Conservation (phyloP, 345 rosid genomes). For the Citrus australasica region DNA sequence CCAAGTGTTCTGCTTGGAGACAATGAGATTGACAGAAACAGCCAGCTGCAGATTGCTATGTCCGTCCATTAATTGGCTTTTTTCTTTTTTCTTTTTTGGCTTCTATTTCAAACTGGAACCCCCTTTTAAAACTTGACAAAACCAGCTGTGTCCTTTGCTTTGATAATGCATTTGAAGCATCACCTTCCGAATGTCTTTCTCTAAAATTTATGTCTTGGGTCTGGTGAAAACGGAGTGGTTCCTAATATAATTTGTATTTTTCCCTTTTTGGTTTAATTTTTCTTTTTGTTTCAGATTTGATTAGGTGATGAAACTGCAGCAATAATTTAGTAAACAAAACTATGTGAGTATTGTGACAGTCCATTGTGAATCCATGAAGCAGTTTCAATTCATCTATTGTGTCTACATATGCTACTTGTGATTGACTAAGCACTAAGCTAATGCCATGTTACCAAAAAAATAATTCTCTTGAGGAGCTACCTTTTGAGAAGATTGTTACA, state of each 20-base stretch:
- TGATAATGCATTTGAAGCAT: not conserved
- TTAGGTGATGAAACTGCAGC: not conserved
- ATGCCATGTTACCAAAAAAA: too few species aligned
- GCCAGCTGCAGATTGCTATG: not conserved
- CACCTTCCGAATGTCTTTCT: not conserved
- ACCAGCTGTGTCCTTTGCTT: not conserved
- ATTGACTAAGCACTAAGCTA: not conserved
- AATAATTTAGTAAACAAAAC: not conserved
- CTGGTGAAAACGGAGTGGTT: not conserved
- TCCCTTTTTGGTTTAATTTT: too few species aligned
- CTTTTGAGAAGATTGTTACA: slow-evolving; percentile 35
- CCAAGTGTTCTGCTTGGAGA: not conserved
- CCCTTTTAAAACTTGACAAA: not conserved
- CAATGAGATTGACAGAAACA: not conserved
- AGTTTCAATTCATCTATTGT: not conserved
- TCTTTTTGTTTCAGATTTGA: too few species aligned
- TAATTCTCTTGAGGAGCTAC: not conserved
- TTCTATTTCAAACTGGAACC: not conserved
- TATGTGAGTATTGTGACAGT: not conserved
- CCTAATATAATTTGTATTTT: not conserved
- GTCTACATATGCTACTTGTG: too few species aligned
- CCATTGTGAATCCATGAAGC: not conserved
- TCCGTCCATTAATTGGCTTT: not conserved
- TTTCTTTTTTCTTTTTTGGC: not conserved
- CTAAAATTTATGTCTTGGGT: not conserved